Base-by-base conservation (phyloP, 106 monocot genomes). In the Platanthera guangdongensis region DNA sequence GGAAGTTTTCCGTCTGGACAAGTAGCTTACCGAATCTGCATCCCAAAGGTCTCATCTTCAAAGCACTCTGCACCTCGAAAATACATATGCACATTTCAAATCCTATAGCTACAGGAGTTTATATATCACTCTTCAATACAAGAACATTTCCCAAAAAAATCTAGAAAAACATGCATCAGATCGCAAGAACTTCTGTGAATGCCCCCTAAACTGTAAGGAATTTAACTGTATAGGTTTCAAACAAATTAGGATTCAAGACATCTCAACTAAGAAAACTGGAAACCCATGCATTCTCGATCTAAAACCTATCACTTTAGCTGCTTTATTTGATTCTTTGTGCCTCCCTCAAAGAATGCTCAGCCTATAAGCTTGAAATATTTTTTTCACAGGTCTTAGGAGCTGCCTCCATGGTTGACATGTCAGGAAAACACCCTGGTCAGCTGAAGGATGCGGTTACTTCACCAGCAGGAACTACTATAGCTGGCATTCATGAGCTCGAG, bases 361-460 rank as follows among this genome's bases (percentile, higher is more conserved):
- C 16, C 0, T 16, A 55, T 55, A 14, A 55, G 0, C 16, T 55
- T 14, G 16, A 4, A 4, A 12, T 14, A 14, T 14, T 54, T 14
- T 63, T 19, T 81, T 0, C 62, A 21, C 71, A 97, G 96, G 96
- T 97, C 67, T 69, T 97, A 13, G 93, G 96, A 28, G 89, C 93
- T 48, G 93, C 93, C 64, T 73, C 93, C 1, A 93, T 97, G 93
- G 93, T 93, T 51, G 85, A 47, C 45, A n/a, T 76, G 7, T 86
- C 90, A 47, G 96, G 96, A 53, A 93, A 89, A 76, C 96, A 97
- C 76, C 96, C 96, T 2, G 93, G 86, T 12, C 81, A 93, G 80
- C 96, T 97, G 57, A 97, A 97, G 80, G 96, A 97, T 76, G 89
- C 82, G 65, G 96, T 97, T 45, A 80, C 89, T 28, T 97, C 96